Conservation (phyloP, 2,329 filamentous ascomycete genomes). For the Fusarium tricinctum region DNA sequence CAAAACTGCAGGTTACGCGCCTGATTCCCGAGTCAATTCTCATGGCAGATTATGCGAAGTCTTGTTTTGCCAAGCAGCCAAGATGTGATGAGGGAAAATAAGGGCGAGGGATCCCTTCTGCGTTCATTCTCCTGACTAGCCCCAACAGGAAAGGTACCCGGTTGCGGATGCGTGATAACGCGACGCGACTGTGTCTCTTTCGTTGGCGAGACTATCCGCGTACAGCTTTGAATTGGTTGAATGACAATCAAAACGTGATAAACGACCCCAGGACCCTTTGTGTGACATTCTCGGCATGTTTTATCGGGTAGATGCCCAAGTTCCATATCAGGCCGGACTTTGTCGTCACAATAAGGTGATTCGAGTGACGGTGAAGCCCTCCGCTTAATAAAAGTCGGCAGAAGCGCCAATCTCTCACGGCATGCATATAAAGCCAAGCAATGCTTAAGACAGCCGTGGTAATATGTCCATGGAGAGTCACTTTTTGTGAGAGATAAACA, state of each 20-base stretch:
- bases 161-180: background rate
- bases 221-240: background rate
- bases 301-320: background rate
- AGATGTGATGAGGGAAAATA: conserved; percentile 4
- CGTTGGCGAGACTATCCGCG: background rate
- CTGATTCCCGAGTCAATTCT: conserved; percentile 1
- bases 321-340: background rate
- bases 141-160: background rate
- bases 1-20: background rate
- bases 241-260: background rate
- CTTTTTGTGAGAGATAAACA: conserved; percentile 7
- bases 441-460: background rate
- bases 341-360: background rate
- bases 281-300: background rate
- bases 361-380: background rate
- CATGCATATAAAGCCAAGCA: background rate
- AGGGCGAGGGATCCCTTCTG: conserved; percentile 1
- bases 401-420: background rate
- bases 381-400: background rate
- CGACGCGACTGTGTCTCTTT: background rate
- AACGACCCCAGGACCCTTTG: background rate
- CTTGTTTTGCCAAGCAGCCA: conserved; percentile 4
- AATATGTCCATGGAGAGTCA: background rate
- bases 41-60: background rate
- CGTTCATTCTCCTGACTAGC: background rate